Conservation (phyloP, 345 rosid genomes). For the Hibiscus syriacus region DNA sequence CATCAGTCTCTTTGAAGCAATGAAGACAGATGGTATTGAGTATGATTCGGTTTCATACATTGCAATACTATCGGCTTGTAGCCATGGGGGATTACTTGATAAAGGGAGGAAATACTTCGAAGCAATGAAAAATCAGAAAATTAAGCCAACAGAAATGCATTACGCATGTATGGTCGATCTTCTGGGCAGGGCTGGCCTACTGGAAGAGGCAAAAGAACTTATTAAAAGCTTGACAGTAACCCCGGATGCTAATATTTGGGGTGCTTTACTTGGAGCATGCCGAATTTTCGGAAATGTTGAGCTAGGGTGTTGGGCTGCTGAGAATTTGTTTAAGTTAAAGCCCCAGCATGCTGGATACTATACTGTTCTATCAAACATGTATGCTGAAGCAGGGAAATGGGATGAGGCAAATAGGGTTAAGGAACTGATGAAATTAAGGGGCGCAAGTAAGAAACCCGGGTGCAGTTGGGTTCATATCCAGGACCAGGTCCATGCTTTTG, state of each 20-base stretch:
- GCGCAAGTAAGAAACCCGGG: slow-evolving; percentile 40
- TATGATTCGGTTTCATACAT: slow-evolving; percentile 41
- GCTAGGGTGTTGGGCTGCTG: slow-evolving; percentile 46
- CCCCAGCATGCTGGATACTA: slow-evolving; percentile 47
- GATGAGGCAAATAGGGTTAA: slow-evolving; percentile 42
- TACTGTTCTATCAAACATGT: slow-evolving; percentile 38
- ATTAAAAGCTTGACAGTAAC: slow-evolving; percentile 23
- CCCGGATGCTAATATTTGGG: slow-evolving; percentile 45
- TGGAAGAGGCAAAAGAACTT: slow-evolving; percentile 32
- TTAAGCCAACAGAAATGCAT: slow-evolving; percentile 33
- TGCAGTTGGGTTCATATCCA: slow-evolving; percentile 48
- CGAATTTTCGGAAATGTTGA: slow-evolving; percentile 37
- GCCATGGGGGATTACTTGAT: slow-evolving; percentile 43
- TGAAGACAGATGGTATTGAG: slow-evolving; percentile 27
- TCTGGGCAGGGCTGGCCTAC: slow-evolving; percentile 42
- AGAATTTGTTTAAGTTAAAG: slow-evolving; percentile 38
- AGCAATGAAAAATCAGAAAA: slow-evolving; percentile 25
- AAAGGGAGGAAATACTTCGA: slow-evolving; percentile 37
- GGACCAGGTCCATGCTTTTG: slow-evolving; percentile 29
- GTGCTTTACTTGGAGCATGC: slow-evolving; percentile 50
- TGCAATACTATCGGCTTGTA: slow-evolving; percentile 42
- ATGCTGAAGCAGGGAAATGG: slow-evolving; percentile 45
- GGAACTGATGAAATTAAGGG: slow-evolving; percentile 39
- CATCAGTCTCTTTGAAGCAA: slow-evolving; percentile 31
- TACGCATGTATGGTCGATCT: slow-evolving; percentile 55